phyloP scores from a whole-genome alignment of 1,284 basidiomycete species.

The Earliella scabrosa region DNA sequence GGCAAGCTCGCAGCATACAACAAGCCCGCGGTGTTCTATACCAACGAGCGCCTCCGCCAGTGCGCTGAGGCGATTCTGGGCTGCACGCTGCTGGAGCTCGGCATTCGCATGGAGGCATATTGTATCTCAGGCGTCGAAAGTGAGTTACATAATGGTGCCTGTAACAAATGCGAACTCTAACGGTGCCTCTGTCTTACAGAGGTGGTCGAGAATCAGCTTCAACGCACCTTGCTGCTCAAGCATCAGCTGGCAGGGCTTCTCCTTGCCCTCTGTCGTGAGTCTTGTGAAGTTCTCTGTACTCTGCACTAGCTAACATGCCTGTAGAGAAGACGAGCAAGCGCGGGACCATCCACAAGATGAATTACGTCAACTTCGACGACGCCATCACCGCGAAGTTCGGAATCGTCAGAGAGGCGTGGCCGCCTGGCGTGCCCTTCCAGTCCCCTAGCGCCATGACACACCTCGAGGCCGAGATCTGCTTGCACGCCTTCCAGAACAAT shows the following conservation, averaged over 20 bases:
- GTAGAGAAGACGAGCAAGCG: conserved; percentile 17
- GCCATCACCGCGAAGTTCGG: conserved; percentile 26
- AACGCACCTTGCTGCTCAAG: conserved; percentile 13
- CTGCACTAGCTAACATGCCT: neutral
- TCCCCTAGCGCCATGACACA: conserved; percentile 24
- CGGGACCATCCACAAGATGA: conserved; percentile 20
- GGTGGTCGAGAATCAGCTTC: neutral
- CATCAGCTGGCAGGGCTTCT: conserved; percentile 11
- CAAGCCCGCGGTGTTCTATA: conserved; percentile 14
- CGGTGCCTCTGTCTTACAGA: neutral
- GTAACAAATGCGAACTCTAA: neutral
- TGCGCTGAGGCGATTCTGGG: conserved; percentile 6
- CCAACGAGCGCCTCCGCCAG: conserved; percentile 5
- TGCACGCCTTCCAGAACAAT: conserved; percentile 12
- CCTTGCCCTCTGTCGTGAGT: conserved; percentile 22
- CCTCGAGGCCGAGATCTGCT: conserved; percentile 24
- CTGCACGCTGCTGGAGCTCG: conserved; percentile 4
- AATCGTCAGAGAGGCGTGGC: conserved; percentile 31
- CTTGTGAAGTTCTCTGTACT: neutral
- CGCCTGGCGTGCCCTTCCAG: conserved; percentile 19
- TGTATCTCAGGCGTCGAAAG: conserved; percentile 18
- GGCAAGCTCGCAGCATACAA: conserved; percentile 6
- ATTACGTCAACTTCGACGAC: conserved; percentile 29
- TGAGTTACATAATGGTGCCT: neutral
- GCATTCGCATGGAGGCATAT: conserved; percentile 13